Base-by-base conservation (phyloP, 2,329 filamentous ascomycete genomes). In the Zelopaecilomyces penicillatus region DNA sequence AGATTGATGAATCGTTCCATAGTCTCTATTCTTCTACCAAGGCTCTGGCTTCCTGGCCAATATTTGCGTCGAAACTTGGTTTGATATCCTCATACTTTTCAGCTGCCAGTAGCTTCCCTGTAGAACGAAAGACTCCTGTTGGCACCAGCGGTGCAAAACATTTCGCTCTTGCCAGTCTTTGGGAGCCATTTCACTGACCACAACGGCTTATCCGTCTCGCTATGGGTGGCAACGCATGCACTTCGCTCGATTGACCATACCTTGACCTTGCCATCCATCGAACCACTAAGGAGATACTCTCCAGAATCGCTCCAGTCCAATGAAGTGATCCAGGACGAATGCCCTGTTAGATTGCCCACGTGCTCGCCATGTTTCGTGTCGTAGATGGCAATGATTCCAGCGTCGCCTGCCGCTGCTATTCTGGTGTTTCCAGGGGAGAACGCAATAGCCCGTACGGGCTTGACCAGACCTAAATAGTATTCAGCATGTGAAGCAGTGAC, bases 241-340 rank as follows among this genome's bases (percentile, higher is more conserved):
- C 81, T 78, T 31, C 82, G 78, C 56, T 95, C 89, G 47, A 96
- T 78, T 30, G 87, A 91, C 93, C 93, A 98, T 30, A 97, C 86
- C 66, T 95, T 96, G 49, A 86, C 87, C 65, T 95, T 96, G 33
- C 93, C 91, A 59, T 97, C 90, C 63, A 94, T 88, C 2, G 85
- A 82, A 39, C 88, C 87, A 58, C 85, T 94, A 3, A 97, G 73
- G 9, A 98, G 70, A 63, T 87, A 95, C 66, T 97, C 91, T 39
- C 93, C 93, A 4, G 86, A 94, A 58, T 87, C 80, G 62, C 84
- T 97, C 88, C 91, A 98, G 62, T 95, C 88, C 37, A 97, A 71
- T 30, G 85, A 85, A 49, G 91, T 85, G 53, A 98, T 82, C 93
- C 91, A 98, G 5, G 87, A 84, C 1, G 79, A 76, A 61, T 91